Evolutionary conservation across 2,329 filamentous ascomycete genomes (phyloP).

Genomic region (Epichloe gansuensis): DNA sequence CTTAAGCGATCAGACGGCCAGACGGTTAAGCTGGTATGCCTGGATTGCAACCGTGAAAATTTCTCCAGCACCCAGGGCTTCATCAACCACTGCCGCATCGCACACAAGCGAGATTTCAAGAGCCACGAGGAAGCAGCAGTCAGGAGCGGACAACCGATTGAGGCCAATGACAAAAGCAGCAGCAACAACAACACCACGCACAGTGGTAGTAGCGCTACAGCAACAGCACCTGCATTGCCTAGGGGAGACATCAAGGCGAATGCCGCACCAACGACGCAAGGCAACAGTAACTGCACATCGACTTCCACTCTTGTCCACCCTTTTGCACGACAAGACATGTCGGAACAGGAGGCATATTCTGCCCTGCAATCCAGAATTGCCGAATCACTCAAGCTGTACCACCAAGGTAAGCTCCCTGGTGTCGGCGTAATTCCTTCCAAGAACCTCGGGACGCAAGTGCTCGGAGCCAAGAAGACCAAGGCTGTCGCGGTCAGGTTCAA

Average conservation of each 20-base stretch:
- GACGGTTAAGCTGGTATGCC: slow-evolving; percentile 80
- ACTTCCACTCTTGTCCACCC: slow-evolving; percentile 20
- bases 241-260: slow-evolving; percentile 15
- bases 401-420: slow-evolving; percentile 38
- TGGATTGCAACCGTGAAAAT: slow-evolving; percentile 78
- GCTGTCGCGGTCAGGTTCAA: slow-evolving; percentile 26
- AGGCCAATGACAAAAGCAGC: slow-evolving; percentile 23
- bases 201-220: slow-evolving; percentile 1
- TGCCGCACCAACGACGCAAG: background rate
- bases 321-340: slow-evolving; percentile 31
- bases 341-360: slow-evolving; percentile 39
- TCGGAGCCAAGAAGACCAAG: background rate
- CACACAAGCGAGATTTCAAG: slow-evolving; percentile 85
- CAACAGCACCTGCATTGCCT: background rate
- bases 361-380: slow-evolving; percentile 41
- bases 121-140: slow-evolving; percentile 91
- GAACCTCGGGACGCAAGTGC: slow-evolving; percentile 10
- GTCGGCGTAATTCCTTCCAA: slow-evolving; percentile 32
- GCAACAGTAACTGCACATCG: background rate
- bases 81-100: slow-evolving; percentile 96
- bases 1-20: slow-evolving; percentile 77
- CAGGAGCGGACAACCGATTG: slow-evolving; percentile 73
- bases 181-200: background rate
- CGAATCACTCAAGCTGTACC: slow-evolving; percentile 39
- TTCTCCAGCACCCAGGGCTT: slow-evolving; percentile 98